Percentiles rank a stretch among this genome's conserved stretches.
phyloP scores from a whole-genome alignment of 2,329 filamentous ascomycete species.

The Orbilia quercus region DNA sequence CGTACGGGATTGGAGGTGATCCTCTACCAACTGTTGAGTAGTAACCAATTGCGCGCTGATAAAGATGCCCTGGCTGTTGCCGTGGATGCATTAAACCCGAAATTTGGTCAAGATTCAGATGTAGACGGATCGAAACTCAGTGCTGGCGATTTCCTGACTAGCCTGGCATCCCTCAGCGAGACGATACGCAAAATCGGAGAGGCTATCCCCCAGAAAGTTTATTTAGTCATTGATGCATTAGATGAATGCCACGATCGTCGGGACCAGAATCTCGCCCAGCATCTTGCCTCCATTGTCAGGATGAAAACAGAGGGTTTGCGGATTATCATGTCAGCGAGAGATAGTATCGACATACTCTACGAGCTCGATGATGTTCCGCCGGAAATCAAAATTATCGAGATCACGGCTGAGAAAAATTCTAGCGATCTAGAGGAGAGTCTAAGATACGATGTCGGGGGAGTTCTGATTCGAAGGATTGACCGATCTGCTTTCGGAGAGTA shows the following conservation, averaged over 20 bases:
- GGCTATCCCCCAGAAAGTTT: conserved; percentile 13
- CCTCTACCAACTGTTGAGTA: conserved; percentile 22
- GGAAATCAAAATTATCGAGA: conserved; percentile 23
- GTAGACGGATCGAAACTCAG: not conserved
- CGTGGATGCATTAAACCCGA: conserved; percentile 16
- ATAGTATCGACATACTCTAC: conserved; percentile 23
- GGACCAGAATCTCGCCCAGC: conserved; percentile 9
- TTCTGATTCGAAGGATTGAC: conserved; percentile 23
- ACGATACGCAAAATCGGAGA: conserved; percentile 16
- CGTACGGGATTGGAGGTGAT: conserved; percentile 27
- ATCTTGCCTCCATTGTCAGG: not conserved
- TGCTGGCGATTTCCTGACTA: not conserved
- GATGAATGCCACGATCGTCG: conserved; percentile 41
- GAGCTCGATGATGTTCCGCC: conserved; percentile 10
- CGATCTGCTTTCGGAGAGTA: not conserved
- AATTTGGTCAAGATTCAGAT: conserved; percentile 3
- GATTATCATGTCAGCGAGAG: conserved; percentile 24
- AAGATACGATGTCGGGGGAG: conserved; percentile 7
- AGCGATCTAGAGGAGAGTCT: conserved; percentile 27
- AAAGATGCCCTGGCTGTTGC: not conserved
- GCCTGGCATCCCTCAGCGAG: not conserved
- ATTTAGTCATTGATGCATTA: conserved; percentile 34
- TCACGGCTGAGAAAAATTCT: conserved; percentile 37
- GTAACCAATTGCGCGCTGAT: conserved; percentile 18
- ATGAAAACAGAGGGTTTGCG: conserved; percentile 8